Evolutionary conservation across 2,329 filamentous ascomycete species (phyloP).

Genomic region (Pseudocercospora macadamiae): DNA sequence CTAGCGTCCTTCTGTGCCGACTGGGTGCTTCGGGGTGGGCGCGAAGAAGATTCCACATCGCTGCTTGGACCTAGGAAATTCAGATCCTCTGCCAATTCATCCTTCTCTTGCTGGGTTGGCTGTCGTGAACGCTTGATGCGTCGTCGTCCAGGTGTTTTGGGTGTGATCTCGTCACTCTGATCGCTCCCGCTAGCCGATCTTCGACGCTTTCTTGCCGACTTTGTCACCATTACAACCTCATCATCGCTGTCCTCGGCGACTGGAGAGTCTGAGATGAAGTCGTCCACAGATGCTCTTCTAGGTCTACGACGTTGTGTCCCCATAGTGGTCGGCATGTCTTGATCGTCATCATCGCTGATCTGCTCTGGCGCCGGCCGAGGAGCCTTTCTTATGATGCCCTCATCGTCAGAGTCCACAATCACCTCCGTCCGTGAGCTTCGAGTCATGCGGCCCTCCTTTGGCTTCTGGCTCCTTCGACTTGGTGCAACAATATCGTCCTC

Average conservation of each 20-base stretch:
- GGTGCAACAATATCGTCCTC: slow-evolving; percentile 2
- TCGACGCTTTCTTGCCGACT: slow-evolving; percentile 22
- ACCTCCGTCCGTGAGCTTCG: slow-evolving; percentile 18
- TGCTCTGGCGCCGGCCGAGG: slow-evolving; percentile 6
- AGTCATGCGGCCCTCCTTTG: slow-evolving; percentile 5
- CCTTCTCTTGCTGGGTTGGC: slow-evolving; percentile 39
- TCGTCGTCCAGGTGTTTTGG: slow-evolving; percentile 31
- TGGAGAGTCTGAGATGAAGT: slow-evolving; percentile 31
- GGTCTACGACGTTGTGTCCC: slow-evolving; percentile 31
- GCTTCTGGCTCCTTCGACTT: neutral
- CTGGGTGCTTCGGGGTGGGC: slow-evolving; percentile 32
- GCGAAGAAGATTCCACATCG: slow-evolving; percentile 31
- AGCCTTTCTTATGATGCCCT: neutral
- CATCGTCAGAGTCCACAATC: slow-evolving; percentile 22
- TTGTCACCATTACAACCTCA: slow-evolving; percentile 31
- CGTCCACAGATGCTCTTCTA: slow-evolving; percentile 22
- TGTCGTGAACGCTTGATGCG: slow-evolving; percentile 28
- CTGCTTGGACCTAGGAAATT: slow-evolving; percentile 45
- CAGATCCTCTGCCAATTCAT: slow-evolving; percentile 51
- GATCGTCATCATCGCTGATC: slow-evolving; percentile 31
- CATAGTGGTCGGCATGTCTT: slow-evolving; percentile 36
- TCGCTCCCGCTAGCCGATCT: slow-evolving; percentile 23
- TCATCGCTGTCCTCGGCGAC: slow-evolving; percentile 35
- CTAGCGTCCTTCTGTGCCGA: slow-evolving; percentile 40
- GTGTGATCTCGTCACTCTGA: slow-evolving; percentile 29